phyloP scores from a whole-genome alignment of 2,329 filamentous ascomycete species.

The Colletotrichum sp. region DNA sequence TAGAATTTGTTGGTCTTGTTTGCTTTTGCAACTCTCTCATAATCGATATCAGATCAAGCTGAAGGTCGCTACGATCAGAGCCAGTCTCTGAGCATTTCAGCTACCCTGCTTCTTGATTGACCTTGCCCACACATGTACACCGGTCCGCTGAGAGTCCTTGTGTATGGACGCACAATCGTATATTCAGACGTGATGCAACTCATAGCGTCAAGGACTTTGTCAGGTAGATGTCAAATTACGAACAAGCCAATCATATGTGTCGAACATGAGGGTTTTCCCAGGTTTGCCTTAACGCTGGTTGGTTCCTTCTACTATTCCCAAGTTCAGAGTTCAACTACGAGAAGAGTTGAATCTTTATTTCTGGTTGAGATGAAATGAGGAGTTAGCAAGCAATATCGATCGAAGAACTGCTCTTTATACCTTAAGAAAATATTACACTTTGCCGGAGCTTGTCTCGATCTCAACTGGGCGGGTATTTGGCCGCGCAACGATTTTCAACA shows the following conservation, averaged over 20 bases:
- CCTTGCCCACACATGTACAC: neutral
- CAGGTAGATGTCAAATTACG: neutral
- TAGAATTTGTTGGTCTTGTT: neutral
- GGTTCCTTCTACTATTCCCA: no score
- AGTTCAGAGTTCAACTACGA: no score
- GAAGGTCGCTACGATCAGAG: neutral
- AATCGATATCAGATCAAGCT: neutral
- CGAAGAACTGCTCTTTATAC: no score
- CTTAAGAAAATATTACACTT: no score
- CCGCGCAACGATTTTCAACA: no score
- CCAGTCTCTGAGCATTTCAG: neutral
- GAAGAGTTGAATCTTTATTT: no score
- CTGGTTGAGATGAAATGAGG: fast-evolving
- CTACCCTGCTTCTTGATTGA: neutral
- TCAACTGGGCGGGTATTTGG: no score
- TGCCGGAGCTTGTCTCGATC: no score
- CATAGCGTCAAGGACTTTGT: neutral
- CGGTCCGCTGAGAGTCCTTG: neutral
- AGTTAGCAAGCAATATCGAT: no score
- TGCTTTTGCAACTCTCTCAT: neutral
- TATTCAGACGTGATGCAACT: neutral
- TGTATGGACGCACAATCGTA: neutral
- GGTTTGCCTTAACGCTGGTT: no score
- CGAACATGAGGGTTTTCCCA: no score
- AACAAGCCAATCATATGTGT: neutral